Evolutionary conservation across 1,284 basidiomycete genomes (phyloP), one percentile per base, ranked within the genome.

Genomic region (Meripilus lineatus): DNA sequence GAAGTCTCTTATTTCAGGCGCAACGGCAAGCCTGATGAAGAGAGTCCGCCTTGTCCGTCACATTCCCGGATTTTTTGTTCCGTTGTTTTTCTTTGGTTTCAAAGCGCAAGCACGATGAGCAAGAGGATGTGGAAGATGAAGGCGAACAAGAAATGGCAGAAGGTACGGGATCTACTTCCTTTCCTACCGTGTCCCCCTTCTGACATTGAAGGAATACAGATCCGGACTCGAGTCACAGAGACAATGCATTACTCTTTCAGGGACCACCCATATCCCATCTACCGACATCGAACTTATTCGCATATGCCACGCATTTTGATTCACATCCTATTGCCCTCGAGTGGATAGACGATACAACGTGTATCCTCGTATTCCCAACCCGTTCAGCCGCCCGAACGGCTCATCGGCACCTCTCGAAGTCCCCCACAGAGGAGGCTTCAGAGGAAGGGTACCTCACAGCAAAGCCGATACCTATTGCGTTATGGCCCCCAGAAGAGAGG

Each of bases 291-390:
- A 73, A 79, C 41, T 70, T 88, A 44, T 89, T 89, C 56, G 86
- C 81, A 0, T 90, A 89, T 53, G 80, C 80, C 20, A 81, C 79
- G 1, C 79, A 88, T 52, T 86, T 83, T 55, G 78, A 83, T 38
- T 71, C 76, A 0, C 70, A 74, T 20, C 87, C 86, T 0, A 71
- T 86, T 46, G 81, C 72, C 2, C 65, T 87, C 7, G 84, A 89
- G 61, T 89, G 86, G 87, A 71, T 90, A 7, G 78, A 88, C 58
- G 87, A 90, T 64, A 80, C 68, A 22, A 85, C 83, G 22, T 89
- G 85, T 54, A 72, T 90, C 4, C 67, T 89, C 44, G 81, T 90
- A 38, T 90, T 87, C 56, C 63, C 74, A 10, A 67, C 77, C 20
- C 77, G 71, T 40, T 51, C 62, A 28, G 61, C 68, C 5, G 83